These are phyloP conservation scores for Talaromyces sp. DNA, from an alignment of 2,329 filamentous ascomycete genomes.

Conservation along the genomic window DNA sequence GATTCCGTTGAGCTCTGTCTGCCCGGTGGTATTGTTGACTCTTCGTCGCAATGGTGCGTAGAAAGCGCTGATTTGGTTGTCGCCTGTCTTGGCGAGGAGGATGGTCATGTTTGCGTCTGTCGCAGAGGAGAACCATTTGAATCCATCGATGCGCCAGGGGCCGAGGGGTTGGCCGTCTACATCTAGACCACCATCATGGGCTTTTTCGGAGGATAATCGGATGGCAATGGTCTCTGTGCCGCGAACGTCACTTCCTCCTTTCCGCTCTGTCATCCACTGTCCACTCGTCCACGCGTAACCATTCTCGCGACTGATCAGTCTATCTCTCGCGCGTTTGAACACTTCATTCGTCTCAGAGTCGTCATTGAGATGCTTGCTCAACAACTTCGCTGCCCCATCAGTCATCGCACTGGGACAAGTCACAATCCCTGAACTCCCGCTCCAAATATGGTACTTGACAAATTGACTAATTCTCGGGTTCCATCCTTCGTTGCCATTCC, in stretches of 20 bases:
- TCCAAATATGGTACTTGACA: constrained; percentile 25
- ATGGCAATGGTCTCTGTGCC: constrained; percentile 62
- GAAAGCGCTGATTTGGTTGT: constrained; percentile 58
- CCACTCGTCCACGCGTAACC: constrained; percentile 64
- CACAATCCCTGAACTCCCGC: constrained; percentile 26
- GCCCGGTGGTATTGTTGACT: constrained; percentile 17
- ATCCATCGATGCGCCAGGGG: constrained; percentile 60
- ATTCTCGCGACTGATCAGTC: constrained; percentile 53
- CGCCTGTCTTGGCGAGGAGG: constrained; percentile 57
- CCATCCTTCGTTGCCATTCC: constrained; percentile 8
- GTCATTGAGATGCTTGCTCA: constrained; percentile 24
- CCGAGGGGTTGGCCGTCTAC: constrained; percentile 46
- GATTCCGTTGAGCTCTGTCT: constrained; percentile 60
- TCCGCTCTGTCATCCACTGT: constrained; percentile 74
- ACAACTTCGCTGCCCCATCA: constrained; percentile 27
- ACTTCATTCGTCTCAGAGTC: constrained; percentile 20
- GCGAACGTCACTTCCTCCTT: constrained; percentile 67
- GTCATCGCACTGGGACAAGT: constrained; percentile 30
- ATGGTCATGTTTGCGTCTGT: constrained; percentile 64
- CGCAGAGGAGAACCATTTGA: constrained; percentile 67
- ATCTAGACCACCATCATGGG: constrained; percentile 26
- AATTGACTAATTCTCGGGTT: constrained; percentile 27
- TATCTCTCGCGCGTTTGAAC: constrained; percentile 22
- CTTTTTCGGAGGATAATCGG: constrained; percentile 26
- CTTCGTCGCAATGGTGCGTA: constrained; percentile 59